Percentiles rank a stretch among this genome's conserved stretches.
Conservation (phyloP, 1,139 yeast species). For the Yamadazyma pseudoaaseri region DNA sequence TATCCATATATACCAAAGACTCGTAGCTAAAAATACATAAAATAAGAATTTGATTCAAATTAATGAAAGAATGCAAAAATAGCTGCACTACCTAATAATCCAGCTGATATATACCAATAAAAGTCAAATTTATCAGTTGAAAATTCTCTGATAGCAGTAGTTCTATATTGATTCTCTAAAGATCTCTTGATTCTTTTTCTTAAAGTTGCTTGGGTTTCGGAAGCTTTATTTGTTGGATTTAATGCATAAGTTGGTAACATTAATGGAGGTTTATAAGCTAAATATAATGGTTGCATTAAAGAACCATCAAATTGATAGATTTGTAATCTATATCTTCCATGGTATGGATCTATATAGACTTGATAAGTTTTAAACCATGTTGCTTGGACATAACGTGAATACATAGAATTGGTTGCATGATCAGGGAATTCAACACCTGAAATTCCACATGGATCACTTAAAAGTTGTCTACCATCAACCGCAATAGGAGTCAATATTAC, state of each 20-base stretch:
- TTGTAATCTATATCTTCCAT: conserved; percentile 76
- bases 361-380: conserved; percentile 59
- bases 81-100: conserved; percentile 25
- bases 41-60: not conserved
- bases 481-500: conserved; percentile 68
- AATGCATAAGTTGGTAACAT: conserved; percentile 92
- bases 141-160: conserved; percentile 61
- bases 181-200: conserved; percentile 60
- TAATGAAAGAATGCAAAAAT: conserved; percentile 17
- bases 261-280: conserved; percentile 90
- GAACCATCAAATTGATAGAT: conserved; percentile 82
- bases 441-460: conserved; percentile 79
- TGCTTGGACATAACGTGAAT: conserved; percentile 69
- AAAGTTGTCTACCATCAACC: conserved; percentile 90
- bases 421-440: conserved; percentile 27
- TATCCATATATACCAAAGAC: conserved; percentile 1
- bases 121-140: conserved; percentile 43
- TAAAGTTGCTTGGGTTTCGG: conserved; percentile 38
- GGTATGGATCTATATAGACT: conserved; percentile 70
- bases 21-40: not conserved
- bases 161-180: conserved; percentile 75
- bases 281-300: conserved; percentile 79
- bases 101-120: conserved; percentile 45
- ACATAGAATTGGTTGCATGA: conserved; percentile 40
- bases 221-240: conserved; percentile 69